Evolutionary conservation across 495 filamentous ascomycete genomes (phyloP).

Genomic region (Melanomma pulvis-pyrius): DNA sequence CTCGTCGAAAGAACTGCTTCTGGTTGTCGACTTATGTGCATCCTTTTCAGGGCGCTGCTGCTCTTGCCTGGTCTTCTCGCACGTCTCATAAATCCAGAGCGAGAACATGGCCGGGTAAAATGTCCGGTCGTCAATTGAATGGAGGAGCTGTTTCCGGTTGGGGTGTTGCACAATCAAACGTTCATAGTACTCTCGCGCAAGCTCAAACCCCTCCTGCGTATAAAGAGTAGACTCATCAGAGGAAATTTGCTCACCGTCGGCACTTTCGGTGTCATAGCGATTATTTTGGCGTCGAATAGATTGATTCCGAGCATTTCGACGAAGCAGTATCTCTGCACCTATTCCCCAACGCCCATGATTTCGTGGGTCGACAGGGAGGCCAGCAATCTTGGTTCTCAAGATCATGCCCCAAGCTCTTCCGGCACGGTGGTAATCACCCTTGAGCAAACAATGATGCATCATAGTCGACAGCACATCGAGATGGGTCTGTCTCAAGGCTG

Average conservation of each 20-base stretch:
- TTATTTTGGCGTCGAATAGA: not conserved
- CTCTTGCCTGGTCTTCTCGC: constrained; percentile 51
- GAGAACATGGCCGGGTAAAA: constrained; percentile 72
- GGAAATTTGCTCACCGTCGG: not conserved
- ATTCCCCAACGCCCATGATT: constrained; percentile 65
- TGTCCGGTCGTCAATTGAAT: constrained; percentile 52
- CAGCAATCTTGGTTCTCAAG: constrained; percentile 57
- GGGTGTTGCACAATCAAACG: constrained; percentile 69
- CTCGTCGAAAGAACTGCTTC: constrained; percentile 14
- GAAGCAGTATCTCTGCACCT: constrained; percentile 67
- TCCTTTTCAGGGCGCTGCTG: constrained; percentile 20
- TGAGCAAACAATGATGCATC: constrained; percentile 62
- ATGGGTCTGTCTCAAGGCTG: constrained; percentile 57
- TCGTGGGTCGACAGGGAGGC: constrained; percentile 59
- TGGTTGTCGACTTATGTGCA: constrained; percentile 4
- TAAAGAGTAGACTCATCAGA: constrained; percentile 40
- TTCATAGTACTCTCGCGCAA: constrained; percentile 66
- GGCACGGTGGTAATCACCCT: constrained; percentile 64
- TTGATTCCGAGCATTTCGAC: not conserved
- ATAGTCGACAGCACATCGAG: constrained; percentile 61
- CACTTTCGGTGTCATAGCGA: not conserved
- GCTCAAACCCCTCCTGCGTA: constrained; percentile 56
- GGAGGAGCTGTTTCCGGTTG: constrained; percentile 53
- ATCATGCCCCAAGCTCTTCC: constrained; percentile 67
- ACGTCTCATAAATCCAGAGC: constrained; percentile 65